Conservation (phyloP, 176 grass and related monocot genomes). For the Elymus sibiricus region DNA sequence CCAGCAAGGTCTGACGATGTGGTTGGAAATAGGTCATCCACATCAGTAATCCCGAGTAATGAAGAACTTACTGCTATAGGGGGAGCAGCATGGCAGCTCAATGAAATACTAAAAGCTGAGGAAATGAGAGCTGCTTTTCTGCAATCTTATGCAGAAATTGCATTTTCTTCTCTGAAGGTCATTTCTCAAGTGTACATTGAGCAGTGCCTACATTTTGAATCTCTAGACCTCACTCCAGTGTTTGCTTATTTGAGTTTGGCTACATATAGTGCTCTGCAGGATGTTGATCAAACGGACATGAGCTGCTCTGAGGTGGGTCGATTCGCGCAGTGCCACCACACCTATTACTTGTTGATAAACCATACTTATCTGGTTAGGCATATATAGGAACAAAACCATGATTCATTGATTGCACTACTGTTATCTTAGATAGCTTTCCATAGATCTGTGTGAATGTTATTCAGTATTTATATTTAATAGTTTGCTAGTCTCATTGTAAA, state of each 20-base stretch:
- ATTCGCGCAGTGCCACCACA: not conserved
- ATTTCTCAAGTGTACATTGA: slow-evolving; percentile 70
- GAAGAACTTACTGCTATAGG: slow-evolving; percentile 54
- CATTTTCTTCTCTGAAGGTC: slow-evolving; percentile 62
- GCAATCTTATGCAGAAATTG: slow-evolving; percentile 52
- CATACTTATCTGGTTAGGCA: not conserved
- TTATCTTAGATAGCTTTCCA: slow-evolving; percentile 2
- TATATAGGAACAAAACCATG: not conserved
- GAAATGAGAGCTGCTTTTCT: slow-evolving; percentile 51
- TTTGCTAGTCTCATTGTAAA: slow-evolving; percentile 16
- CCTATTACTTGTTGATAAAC: not conserved
- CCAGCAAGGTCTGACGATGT: slow-evolving; percentile 9
- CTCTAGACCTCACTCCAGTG: slow-evolving; percentile 53
- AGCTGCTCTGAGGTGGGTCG: slow-evolving; percentile 42
- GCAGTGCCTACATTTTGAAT: slow-evolving; percentile 53
- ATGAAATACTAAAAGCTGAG: slow-evolving; percentile 55
- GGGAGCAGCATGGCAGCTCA: slow-evolving; percentile 77
- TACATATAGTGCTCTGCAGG: slow-evolving; percentile 46
- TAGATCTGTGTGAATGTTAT: not conserved
- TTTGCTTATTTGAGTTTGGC: slow-evolving; percentile 68
- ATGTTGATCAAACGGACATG: slow-evolving; percentile 37
- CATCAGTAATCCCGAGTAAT: slow-evolving; percentile 19
- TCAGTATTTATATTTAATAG: not conserved
- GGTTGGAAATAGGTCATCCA: slow-evolving; percentile 43
- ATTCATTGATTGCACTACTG: not conserved